Evolutionary conservation across 345 rosid genomes (phyloP).

Genomic region (Salix brachista): DNA sequence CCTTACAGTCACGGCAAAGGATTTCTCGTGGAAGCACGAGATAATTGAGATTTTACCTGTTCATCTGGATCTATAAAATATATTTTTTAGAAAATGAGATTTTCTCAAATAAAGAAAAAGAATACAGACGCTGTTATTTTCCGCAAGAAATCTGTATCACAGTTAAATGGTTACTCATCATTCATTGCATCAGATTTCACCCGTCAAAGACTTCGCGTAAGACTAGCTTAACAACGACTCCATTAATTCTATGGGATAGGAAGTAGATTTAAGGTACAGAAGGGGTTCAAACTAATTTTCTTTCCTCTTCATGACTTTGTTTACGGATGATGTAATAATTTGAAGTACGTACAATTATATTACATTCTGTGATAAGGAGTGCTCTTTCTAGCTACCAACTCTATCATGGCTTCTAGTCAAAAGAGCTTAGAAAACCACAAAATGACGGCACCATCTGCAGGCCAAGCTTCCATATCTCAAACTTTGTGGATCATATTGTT

Average conservation of each 20-base stretch:
- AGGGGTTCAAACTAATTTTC: neutral
- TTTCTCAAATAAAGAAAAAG: fast-evolving
- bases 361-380: neutral
- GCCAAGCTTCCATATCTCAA: neutral
- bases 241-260: neutral
- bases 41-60: no score
- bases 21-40: no score
- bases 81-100: fast-evolving
- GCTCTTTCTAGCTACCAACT: neutral
- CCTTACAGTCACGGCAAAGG: no score
- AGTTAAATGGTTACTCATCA: fast-evolving
- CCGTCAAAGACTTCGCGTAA: neutral
- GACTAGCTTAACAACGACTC: no score
- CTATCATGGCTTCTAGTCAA: neutral
- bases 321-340: neutral
- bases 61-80: no score
- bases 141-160: neutral
- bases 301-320: neutral
- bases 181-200: neutral
- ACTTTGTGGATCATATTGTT: no score
- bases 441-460: neutral
- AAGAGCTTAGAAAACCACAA: neutral
- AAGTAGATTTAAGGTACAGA: neutral
- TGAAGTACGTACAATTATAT: neutral
- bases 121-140: neutral